Base-by-base conservation (phyloP, 805 yeast genomes). In the Saturnispora zaruensis region DNA sequence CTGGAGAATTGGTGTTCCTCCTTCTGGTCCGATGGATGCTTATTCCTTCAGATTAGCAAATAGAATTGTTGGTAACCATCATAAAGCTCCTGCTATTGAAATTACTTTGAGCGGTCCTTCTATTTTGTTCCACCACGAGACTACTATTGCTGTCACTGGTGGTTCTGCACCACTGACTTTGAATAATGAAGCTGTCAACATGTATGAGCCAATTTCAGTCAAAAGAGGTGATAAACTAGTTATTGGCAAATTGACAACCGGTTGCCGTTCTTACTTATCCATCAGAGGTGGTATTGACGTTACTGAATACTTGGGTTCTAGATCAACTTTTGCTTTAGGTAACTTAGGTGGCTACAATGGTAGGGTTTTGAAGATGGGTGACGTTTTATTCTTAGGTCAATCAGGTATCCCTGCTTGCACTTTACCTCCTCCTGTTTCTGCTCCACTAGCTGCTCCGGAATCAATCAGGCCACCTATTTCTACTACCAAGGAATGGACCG, bases 21-120 rank as follows among this genome's bases (percentile, higher is more conserved):
- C 98, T 6, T 87, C 96, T 38, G 99, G 99, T 43, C 96, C 98
- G 52, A 93, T 91, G 98, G 99, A 91, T 68, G 78, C 82, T 53
- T 90, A 82, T 60, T 82, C 97, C 4, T 90, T 90, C 72, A 76
- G 96, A 60, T 66, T 87, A 54, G 96, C 96, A 20, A 91, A 91
- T 72, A 73, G 85, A 63, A 80, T 87, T 60, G 98, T 91, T 42
- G 98, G 97, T 53, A 93, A 91, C 67, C 78, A 82, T 57, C 69
- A 73, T 55, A 71, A 75, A 42, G 84, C 96, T 9, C 96, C 98
- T 5, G 96, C 95, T 33, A 75, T 91, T 62, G 99, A 91, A 69
- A 73, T 87, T 51, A 93, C 98, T 2, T 71, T 91, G 59, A 78
- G 70, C 46, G 99, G 98, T 23, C 98, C 99, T 13, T 76, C 87